Base-by-base conservation (phyloP, 257 asterid species). In the Leonotis leonurus region DNA sequence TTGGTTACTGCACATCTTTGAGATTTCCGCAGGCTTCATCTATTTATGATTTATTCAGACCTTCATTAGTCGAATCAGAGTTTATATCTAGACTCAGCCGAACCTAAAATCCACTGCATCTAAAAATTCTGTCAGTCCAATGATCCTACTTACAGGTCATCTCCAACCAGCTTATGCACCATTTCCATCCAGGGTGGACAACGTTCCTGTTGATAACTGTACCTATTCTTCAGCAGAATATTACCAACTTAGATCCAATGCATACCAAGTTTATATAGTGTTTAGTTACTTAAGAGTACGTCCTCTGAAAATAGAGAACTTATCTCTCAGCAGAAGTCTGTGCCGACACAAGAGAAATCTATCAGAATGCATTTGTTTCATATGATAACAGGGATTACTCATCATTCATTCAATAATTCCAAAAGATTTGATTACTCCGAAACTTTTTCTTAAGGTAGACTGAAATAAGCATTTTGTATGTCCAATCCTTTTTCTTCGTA, bases 371-470 rank as follows among this genome's bases (percentile, higher is more conserved):
- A 22, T 43, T 62, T 35, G 51, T 62, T n/a, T 53, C 41, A 29
- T 14, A 11, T 57, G 12, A 27, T 57, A 62, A 32, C 62, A 40
- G 4, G 44, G 22, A 35, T 32, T 41, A 27, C 46, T 32, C 56
- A 33, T 61, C 39, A 58, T 43, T 65, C 32, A 55, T 51, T 88
- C 77, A 92, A 79, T 85, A 85, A 75, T 92, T 89, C 97, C 99
- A 92, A 76, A 92, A 92, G 45, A 89, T 77, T 58, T 83, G 97
- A 74, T 80, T 78, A 55, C 85, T 78, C 62, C 96, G 70, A 16
- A 70, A 70, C 62, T 73, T 81, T 67, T 86, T 92, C 84, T 80
- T 89, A 13, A 74, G 86, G 75, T 92, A 80, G 61, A 67, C 60
- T 9, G 75, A 66, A 50, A 87, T 83, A 1, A 89, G 86, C 77